Percentiles rank a stretch among this genome's conserved stretches.
These are phyloP conservation scores for Olyra latifolia DNA, from an alignment of 176 grass and related monocot species.

Conservation along the genomic window DNA sequence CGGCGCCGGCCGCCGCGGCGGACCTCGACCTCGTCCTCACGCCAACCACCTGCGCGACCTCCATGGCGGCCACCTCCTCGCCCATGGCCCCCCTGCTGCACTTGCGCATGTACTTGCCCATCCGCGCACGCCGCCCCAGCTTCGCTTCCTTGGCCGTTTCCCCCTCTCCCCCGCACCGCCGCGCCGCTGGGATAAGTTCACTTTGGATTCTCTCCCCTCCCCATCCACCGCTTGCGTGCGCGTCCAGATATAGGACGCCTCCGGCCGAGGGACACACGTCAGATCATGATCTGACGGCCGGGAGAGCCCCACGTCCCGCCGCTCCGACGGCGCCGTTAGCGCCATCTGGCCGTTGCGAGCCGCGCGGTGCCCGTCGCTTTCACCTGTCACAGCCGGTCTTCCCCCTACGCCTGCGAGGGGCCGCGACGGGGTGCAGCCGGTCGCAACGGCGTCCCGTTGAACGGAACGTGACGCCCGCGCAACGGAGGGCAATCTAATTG, in stretches of 20 bases:
- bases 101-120: constrained; percentile 86
- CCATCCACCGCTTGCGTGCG: constrained; percentile 20
- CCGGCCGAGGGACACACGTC: neutral
- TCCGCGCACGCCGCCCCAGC: constrained; percentile 20
- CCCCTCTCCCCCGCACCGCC: neutral
- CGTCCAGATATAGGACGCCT: constrained; percentile 39
- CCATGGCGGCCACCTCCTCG: constrained; percentile 55
- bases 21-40: constrained; percentile 64
- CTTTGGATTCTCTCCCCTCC: constrained; percentile 30
- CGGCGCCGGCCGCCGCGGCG: constrained; percentile 3
- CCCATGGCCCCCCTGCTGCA: constrained; percentile 49
- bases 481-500: neutral
- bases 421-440: constrained; percentile 9
- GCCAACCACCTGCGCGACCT: constrained; percentile 70
- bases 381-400: constrained; percentile 11
- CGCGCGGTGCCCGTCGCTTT: constrained; percentile 20
- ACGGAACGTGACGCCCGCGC: constrained; percentile 25
- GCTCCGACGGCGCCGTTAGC: constrained; percentile 33
- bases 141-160: constrained; percentile 35
- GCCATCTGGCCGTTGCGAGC: constrained; percentile 32
- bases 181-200: constrained; percentile 20
- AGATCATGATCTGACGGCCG: constrained; percentile 44
- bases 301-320: neutral
- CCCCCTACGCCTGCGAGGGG: no score
- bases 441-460: neutral